Conservation (phyloP, 495 filamentous ascomycete genomes). For the Penicillium pancosmium region DNA sequence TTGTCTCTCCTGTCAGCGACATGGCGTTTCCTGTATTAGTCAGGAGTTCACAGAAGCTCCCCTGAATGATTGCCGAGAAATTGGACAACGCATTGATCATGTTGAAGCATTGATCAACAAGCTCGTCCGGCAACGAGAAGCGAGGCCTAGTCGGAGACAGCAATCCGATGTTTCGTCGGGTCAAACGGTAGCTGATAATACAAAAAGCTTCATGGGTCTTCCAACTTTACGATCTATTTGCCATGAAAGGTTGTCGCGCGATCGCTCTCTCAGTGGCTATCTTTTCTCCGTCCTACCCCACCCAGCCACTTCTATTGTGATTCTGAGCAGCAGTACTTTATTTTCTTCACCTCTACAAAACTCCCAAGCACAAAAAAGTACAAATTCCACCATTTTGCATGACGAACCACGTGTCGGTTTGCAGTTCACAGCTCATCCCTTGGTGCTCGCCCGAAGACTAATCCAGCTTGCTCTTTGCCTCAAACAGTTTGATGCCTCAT, state of each 20-base stretch:
- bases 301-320: slow-evolving; percentile 7
- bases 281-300: slow-evolving; percentile 18
- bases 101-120: slow-evolving; percentile 26
- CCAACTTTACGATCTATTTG: slow-evolving; percentile 13
- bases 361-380: background rate
- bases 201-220: background rate
- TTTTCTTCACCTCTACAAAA: slow-evolving; percentile 20
- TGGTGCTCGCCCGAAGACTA: slow-evolving; percentile 46
- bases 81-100: slow-evolving; percentile 21
- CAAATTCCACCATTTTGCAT: background rate
- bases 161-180: background rate
- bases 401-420: slow-evolving; percentile 8
- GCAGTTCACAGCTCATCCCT: slow-evolving; percentile 42
- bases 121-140: slow-evolving; percentile 18
- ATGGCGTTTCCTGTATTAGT: slow-evolving; percentile 26
- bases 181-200: background rate
- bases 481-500: slow-evolving; percentile 41
- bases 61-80: background rate
- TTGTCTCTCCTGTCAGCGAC: slow-evolving; percentile 44
- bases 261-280: slow-evolving; percentile 15
- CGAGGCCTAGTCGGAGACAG: background rate
- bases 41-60: slow-evolving; percentile 22
- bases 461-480: slow-evolving; percentile 52
- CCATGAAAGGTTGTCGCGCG: slow-evolving; percentile 20
- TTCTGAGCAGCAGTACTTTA: slow-evolving; percentile 17